Percentiles rank a stretch among this genome's conserved stretches.
Conservation (phyloP, 305 asterid genomes). For the Vinca major region DNA sequence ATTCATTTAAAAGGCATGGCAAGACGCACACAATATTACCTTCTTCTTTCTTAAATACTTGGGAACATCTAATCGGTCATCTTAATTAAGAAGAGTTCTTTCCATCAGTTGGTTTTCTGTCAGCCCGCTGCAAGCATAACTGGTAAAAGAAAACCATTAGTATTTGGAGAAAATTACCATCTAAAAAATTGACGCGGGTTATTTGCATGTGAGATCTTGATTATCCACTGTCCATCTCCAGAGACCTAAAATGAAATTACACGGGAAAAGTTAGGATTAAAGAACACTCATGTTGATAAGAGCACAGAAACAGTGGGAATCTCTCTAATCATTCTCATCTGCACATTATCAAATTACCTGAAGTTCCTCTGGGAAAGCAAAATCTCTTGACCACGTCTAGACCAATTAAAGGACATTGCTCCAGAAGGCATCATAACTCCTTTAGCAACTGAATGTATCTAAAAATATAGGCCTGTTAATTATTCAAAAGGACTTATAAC, state of each 20-base stretch:
- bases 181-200: neutral
- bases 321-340: neutral
- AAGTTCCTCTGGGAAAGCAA: neutral
- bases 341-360: slow-evolving; percentile 8
- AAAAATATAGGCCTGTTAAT: neutral
- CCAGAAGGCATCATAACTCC: neutral
- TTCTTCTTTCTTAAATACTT: neutral
- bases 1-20: neutral
- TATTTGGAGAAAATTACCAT: neutral
- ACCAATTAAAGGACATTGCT: neutral
- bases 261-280: neutral
- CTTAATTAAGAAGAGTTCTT: neutral
- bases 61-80: neutral
- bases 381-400: neutral
- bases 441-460: neutral
- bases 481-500: slow-evolving; percentile 4
- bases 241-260: slow-evolving; percentile 2
- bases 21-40: neutral
- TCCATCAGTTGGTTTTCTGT: neutral
- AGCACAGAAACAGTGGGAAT: neutral
- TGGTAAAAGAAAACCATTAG: neutral
- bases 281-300: neutral
- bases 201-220: neutral
- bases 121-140: neutral
- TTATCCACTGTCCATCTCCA: neutral